phyloP scores from a whole-genome alignment of 208 protist species.

The Trypanosoma grayi region DNA sequence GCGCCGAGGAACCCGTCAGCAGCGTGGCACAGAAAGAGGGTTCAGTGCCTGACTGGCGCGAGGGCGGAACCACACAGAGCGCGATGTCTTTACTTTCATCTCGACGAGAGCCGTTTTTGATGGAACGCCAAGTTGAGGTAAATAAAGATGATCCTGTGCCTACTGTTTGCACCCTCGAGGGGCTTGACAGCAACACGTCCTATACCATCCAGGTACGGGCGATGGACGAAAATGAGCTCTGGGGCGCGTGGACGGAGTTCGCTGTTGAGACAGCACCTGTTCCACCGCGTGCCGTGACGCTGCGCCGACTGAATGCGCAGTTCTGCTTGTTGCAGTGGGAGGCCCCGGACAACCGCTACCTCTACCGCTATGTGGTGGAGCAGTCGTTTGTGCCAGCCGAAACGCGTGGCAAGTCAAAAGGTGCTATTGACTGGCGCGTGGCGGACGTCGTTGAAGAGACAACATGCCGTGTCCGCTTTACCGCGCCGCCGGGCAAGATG shows the following conservation, averaged over 20 bases:
- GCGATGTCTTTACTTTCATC: background rate
- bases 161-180: slow-evolving; percentile 30
- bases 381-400: slow-evolving; percentile 32
- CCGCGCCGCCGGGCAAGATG: slow-evolving; percentile 50
- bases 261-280: slow-evolving; percentile 67
- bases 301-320: slow-evolving; percentile 78
- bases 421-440: slow-evolving; percentile 62
- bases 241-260: slow-evolving; percentile 70
- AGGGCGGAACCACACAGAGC: background rate
- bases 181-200: slow-evolving; percentile 49
- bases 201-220: slow-evolving; percentile 73
- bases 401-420: slow-evolving; percentile 18
- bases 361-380: slow-evolving; percentile 83
- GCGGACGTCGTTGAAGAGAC: slow-evolving; percentile 69
- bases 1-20: background rate
- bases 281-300: slow-evolving; percentile 53
- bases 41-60: background rate
- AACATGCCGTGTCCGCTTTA: slow-evolving; percentile 66
- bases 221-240: slow-evolving; percentile 70
- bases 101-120: background rate
- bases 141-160: background rate
- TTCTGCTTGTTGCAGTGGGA: slow-evolving; percentile 82
- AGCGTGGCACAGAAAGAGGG: background rate
- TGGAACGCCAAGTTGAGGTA: slow-evolving; percentile 19
- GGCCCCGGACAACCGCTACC: slow-evolving; percentile 27